Percentiles rank a stretch among this genome's conserved stretches.
Evolutionary conservation across 2,329 filamentous ascomycete species (phyloP).

Genomic region (Diplocarpon rosae): DNA sequence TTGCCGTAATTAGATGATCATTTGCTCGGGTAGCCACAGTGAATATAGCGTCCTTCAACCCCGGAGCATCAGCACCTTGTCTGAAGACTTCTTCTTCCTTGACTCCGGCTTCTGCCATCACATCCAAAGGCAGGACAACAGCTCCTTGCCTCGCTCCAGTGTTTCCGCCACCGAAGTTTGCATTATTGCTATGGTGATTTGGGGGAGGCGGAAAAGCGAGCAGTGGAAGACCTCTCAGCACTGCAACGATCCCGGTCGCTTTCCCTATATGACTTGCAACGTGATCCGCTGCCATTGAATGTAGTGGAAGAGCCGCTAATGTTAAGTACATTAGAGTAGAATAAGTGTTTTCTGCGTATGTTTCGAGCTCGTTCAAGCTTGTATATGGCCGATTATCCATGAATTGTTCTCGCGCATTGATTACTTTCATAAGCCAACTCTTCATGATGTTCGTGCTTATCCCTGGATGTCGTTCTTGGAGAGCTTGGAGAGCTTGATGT

Average conservation of each 20-base stretch:
- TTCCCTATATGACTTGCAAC: constrained; percentile 93
- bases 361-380: constrained; percentile 62
- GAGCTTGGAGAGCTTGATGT: constrained; percentile 56
- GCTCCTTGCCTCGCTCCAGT: constrained; percentile 41
- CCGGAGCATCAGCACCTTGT: constrained; percentile 63
- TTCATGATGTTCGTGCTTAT: constrained; percentile 39
- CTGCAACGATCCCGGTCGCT: constrained; percentile 74
- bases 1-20: constrained; percentile 87
- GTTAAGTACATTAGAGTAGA: constrained; percentile 85
- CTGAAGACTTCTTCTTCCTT: constrained; percentile 85
- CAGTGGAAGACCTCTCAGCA: constrained; percentile 78
- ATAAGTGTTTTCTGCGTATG: constrained; percentile 90
- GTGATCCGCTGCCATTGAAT: constrained; percentile 80
- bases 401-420: constrained; percentile 71
- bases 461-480: constrained; percentile 35
- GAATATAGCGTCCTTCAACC: constrained; percentile 83
- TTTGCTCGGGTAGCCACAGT: constrained; percentile 85
- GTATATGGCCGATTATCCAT: constrained; percentile 76
- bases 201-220: constrained; percentile 66
- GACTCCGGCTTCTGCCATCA: constrained; percentile 74
- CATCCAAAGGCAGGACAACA: constrained; percentile 73
- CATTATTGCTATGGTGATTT: constrained; percentile 41
- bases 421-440: constrained; percentile 66
- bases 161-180: constrained; percentile 30
- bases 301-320: constrained; percentile 66